Conservation (phyloP, 1,284 basidiomycete genomes). For the Omphalotus olearius region DNA sequence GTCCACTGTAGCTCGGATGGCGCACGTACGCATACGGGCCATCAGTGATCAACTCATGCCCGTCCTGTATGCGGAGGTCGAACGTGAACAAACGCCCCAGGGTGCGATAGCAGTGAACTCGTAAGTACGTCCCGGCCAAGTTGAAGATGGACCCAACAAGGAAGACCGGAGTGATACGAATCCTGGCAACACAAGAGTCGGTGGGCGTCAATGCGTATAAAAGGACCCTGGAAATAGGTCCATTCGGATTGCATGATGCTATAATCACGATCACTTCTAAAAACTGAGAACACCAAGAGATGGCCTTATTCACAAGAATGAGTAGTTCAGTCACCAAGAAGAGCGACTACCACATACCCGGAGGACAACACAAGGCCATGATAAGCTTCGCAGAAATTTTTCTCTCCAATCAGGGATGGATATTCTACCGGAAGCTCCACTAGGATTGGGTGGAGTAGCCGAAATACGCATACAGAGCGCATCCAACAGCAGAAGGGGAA, state of each 20-base stretch:
- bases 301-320: conserved; percentile 16
- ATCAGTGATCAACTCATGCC: conserved; percentile 29
- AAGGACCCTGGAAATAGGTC: conserved; percentile 18
- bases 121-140: conserved; percentile 23
- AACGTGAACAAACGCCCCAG: conserved; percentile 36
- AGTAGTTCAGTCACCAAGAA: background rate
- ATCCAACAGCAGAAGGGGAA: conserved; percentile 9
- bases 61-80: conserved; percentile 28
- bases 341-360: conserved; percentile 18
- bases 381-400: conserved; percentile 24
- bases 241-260: conserved; percentile 17
- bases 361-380: conserved; percentile 21
- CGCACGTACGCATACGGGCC: conserved; percentile 34
- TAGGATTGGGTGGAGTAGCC: conserved; percentile 28
- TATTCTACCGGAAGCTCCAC: conserved; percentile 16
- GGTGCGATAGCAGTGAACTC: conserved; percentile 27
- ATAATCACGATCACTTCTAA: conserved; percentile 20
- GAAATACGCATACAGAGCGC: conserved; percentile 19
- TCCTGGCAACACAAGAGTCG: conserved; percentile 11
- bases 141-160: conserved; percentile 25
- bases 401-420: conserved; percentile 31
- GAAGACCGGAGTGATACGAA: conserved; percentile 26
- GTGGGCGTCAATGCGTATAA: conserved; percentile 15
- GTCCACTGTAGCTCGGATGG: conserved; percentile 35
- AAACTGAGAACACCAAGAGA: conserved; percentile 24